Evolutionary conservation across 2,329 filamentous ascomycete species (phyloP).

Genomic region (Coniochaeta ligniaria): DNA sequence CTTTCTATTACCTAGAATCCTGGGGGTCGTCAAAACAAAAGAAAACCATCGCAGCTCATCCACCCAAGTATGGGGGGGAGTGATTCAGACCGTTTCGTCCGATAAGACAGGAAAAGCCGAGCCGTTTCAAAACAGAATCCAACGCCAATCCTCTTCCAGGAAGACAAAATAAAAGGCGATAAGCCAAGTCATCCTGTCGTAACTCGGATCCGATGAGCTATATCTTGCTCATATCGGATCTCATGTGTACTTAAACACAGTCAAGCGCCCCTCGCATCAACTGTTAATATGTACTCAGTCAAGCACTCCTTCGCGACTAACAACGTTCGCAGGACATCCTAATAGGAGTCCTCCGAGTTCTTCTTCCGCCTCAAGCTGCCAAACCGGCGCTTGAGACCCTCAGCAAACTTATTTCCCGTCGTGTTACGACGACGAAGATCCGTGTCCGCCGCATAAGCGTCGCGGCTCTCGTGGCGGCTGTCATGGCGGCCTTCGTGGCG

Average conservation of each 20-base stretch:
- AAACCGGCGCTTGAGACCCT: constrained; percentile 46
- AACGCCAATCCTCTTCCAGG: background rate
- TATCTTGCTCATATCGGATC: background rate
- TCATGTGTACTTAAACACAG: background rate
- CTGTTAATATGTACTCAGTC: background rate
- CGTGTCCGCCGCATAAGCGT: constrained; percentile 13
- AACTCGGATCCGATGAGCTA: background rate
- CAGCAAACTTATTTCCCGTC: constrained; percentile 35
- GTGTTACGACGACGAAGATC: constrained; percentile 30
- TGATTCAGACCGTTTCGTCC: background rate
- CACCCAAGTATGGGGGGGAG: background rate
- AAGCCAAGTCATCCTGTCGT: background rate
- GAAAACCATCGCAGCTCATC: background rate
- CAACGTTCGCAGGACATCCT: background rate
- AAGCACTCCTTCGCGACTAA: background rate
- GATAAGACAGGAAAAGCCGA: background rate
- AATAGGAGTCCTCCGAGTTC: constrained; percentile 5
- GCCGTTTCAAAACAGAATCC: background rate
- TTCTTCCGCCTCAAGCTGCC: constrained; percentile 44
- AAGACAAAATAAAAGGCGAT: background rate
- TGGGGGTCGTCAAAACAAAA: background rate
- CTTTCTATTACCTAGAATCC: background rate
- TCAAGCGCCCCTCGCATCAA: background rate
- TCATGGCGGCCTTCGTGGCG: constrained; percentile 6
- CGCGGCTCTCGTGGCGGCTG: constrained; percentile 5